A percentile compares a stretch with the other conserved stretches of the same genome.
Evolutionary conservation across 1,139 yeast genomes (phyloP).

Genomic region (Saccharomyces hybrid): DNA sequence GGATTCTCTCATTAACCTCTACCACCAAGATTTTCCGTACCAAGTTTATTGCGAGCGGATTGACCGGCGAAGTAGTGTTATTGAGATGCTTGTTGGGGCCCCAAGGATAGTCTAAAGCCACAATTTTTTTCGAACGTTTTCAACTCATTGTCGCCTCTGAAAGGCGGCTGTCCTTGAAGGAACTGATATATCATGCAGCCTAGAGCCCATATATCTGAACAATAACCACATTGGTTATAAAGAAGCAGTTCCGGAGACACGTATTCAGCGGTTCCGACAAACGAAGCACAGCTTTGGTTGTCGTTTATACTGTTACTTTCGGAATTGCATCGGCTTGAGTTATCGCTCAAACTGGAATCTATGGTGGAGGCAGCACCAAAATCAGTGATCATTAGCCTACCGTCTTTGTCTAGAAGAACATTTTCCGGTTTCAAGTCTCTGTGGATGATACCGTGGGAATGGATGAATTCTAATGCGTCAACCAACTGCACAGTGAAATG

Average conservation of each 20-base stretch:
- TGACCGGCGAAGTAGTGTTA: constrained; percentile 22
- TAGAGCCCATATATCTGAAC: constrained; percentile 75
- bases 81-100: constrained; percentile 22
- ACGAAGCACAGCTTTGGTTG: constrained; percentile 38
- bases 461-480: constrained; percentile 66
- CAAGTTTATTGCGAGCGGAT: constrained; percentile 45
- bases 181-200: constrained; percentile 75
- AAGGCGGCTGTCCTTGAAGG: constrained; percentile 72
- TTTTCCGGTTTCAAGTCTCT: constrained; percentile 77
- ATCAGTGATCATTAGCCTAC: constrained; percentile 67
- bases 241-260: constrained; percentile 71
- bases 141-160: constrained; percentile 69
- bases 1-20: constrained; percentile 60
- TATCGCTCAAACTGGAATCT: constrained; percentile 34
- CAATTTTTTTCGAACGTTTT: constrained; percentile 63
- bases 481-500: constrained; percentile 71
- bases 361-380: constrained; percentile 67
- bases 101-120: constrained; percentile 60
- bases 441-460: constrained; percentile 69
- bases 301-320: not conserved
- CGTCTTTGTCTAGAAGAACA: constrained; percentile 54
- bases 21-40: constrained; percentile 47
- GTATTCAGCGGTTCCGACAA: constrained; percentile 81
- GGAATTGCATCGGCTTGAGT: constrained; percentile 13
- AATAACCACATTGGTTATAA: constrained; percentile 62